phyloP scores from a whole-genome alignment of 2,329 filamentous ascomycete genomes.

The Colletotrichum navitas region DNA sequence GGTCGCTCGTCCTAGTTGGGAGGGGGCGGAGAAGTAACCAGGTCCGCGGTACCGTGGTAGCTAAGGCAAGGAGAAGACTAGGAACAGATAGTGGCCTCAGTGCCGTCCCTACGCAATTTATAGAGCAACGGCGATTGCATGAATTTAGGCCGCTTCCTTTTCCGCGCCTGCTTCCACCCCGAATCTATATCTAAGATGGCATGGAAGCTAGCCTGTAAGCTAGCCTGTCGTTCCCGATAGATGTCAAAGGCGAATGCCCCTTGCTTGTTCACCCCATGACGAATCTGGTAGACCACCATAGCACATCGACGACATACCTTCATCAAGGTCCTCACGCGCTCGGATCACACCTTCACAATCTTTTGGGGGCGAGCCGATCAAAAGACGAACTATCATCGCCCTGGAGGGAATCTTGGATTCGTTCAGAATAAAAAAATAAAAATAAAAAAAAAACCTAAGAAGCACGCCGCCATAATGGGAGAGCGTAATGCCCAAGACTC shows the following conservation, averaged over 20 bases:
- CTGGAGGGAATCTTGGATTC: neutral
- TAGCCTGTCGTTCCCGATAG: neutral
- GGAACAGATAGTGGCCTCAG: neutral
- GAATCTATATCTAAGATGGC: neutral
- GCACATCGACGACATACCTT: neutral
- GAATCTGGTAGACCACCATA: too few relatives aligned
- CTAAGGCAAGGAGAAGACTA: neutral
- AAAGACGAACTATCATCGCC: neutral
- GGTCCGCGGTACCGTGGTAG: neutral
- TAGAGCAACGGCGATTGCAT: neutral
- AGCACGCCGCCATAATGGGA: neutral
- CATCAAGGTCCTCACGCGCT: neutral
- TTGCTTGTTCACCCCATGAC: neutral
- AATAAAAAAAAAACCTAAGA: neutral
- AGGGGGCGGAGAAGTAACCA: neutral
- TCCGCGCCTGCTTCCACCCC: neutral
- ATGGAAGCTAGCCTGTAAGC: too few relatives aligned
- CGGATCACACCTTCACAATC: neutral
- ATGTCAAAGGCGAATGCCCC: neutral
- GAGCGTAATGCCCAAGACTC: neutral
- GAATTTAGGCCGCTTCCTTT: neutral
- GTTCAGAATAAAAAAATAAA: neutral
- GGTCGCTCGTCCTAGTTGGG: neutral
- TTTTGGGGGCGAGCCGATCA: neutral
- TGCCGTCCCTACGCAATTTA: neutral